A percentile compares a stretch with the other conserved stretches of the same genome.
phyloP scores from a whole-genome alignment of 2,329 filamentous ascomycete species.

The Trichoderma sp. region DNA sequence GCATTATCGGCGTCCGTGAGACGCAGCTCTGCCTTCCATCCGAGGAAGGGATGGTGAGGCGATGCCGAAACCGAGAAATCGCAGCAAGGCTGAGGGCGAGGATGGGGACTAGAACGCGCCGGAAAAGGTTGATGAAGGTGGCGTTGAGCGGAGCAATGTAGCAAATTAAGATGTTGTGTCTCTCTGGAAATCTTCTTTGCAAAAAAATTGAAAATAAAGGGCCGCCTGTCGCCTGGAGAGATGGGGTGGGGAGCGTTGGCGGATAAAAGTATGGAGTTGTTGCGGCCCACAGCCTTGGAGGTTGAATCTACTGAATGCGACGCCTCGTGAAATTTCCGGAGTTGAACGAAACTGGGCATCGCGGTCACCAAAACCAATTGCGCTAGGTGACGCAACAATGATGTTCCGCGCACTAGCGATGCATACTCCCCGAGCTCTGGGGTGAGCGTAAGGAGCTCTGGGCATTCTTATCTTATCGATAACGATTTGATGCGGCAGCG shows the following conservation, averaged over 20 bases:
- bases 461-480: slow-evolving; percentile 29
- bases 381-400: slow-evolving; percentile 44
- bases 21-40: slow-evolving; percentile 41
- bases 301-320: slow-evolving; percentile 16
- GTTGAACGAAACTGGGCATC: slow-evolving; percentile 42
- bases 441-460: slow-evolving; percentile 20
- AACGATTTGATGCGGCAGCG: background rate
- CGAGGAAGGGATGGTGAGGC: slow-evolving; percentile 33
- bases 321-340: slow-evolving; percentile 44
- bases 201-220: background rate
- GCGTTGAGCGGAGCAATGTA: background rate
- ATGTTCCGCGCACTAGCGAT: slow-evolving; percentile 38
- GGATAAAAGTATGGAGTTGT: background rate
- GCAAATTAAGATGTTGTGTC: background rate
- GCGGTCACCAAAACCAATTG: slow-evolving; percentile 44
- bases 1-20: slow-evolving; percentile 49
- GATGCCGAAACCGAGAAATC: slow-evolving; percentile 26
- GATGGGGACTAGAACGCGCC: slow-evolving; percentile 30
- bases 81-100: slow-evolving; percentile 21
- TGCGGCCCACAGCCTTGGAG: slow-evolving; percentile 25
- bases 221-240: background rate
- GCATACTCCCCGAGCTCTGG: background rate
- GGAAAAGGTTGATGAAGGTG: background rate
- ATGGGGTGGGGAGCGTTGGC: slow-evolving; percentile 23
- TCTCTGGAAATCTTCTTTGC: background rate